A percentile compares a stretch with the other conserved stretches of the same genome.
These are phyloP conservation scores for Tremella yokohamensis DNA, from an alignment of 768 basidiomycete species.

Conservation along the genomic window DNA sequence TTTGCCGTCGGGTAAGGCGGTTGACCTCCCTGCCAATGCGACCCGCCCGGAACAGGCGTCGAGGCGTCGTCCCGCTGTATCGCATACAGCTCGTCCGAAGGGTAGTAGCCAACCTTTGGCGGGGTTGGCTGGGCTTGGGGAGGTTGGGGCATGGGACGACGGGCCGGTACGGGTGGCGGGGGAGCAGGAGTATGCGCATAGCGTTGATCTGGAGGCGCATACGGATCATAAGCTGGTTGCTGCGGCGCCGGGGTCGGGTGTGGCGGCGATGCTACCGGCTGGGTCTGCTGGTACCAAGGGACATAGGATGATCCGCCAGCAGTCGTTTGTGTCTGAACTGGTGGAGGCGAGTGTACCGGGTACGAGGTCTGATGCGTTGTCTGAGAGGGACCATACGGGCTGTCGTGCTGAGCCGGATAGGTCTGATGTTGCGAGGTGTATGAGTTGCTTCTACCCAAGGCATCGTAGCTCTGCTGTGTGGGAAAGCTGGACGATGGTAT, in stretches of 20 bases:
- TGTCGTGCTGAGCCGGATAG: neutral
- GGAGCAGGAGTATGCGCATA: slow-evolving; percentile 9
- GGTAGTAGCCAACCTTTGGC: slow-evolving; percentile 40
- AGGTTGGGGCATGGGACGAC: slow-evolving; percentile 23
- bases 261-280: slow-evolving; percentile 15
- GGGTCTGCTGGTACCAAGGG: slow-evolving; percentile 46
- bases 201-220: neutral
- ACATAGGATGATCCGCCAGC: slow-evolving; percentile 25
- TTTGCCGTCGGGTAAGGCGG: neutral
- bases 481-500: neutral
- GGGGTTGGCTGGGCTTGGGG: slow-evolving; percentile 13
- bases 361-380: slow-evolving; percentile 3
- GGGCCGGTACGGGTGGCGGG: slow-evolving; percentile 23
- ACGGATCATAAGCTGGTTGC: slow-evolving; percentile 1
- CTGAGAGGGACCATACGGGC: neutral
- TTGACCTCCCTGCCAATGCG: neutral
- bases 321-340: slow-evolving; percentile 11
- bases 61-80: slow-evolving; percentile 14
- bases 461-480: neutral
- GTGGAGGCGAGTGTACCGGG: slow-evolving; percentile 5
- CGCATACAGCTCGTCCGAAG: slow-evolving; percentile 43
- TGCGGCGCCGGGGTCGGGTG: slow-evolving; percentile 10
- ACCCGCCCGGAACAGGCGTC: neutral
- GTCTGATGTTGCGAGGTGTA: slow-evolving; percentile 8
- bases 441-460: neutral